phyloP scores from a whole-genome alignment of 805 yeast species.

The Cyberlindnera euphorbiae region DNA sequence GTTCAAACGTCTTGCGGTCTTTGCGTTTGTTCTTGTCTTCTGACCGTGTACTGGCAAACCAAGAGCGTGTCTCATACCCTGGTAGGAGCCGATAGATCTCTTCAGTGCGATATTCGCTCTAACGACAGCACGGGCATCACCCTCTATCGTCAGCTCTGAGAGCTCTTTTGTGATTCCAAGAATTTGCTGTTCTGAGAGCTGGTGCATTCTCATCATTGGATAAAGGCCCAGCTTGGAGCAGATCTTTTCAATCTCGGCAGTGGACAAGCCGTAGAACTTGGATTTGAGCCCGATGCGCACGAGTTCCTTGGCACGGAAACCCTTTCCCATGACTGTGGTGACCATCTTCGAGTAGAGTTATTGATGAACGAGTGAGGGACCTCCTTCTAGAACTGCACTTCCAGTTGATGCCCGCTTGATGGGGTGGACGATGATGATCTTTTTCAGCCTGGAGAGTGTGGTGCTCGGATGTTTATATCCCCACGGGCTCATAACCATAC shows the following conservation, averaged over 20 bases:
- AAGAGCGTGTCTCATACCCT: conserved; percentile 84
- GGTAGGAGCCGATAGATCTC: conserved; percentile 76
- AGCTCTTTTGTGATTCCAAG: conserved; percentile 85
- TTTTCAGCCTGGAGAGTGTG: not conserved
- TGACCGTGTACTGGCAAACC: conserved; percentile 87
- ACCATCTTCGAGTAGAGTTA: no score
- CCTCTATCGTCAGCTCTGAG: conserved; percentile 77
- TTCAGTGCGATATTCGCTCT: conserved; percentile 75
- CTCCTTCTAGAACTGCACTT: not conserved
- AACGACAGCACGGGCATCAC: conserved; percentile 66
- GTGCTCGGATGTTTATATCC: conserved; percentile 1
- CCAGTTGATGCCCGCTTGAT: not conserved
- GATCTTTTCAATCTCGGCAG: conserved; percentile 59
- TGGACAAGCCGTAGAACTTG: conserved; percentile 86
- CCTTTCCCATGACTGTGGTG: conserved; percentile 26
- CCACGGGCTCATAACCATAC: no score
- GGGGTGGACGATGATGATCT: not conserved
- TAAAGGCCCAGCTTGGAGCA: conserved; percentile 89
- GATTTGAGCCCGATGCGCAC: conserved; percentile 61
- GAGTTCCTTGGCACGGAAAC: conserved; percentile 27
- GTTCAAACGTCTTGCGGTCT: conserved; percentile 84
- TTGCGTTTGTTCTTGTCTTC: conserved; percentile 84
- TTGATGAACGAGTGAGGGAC: no score
- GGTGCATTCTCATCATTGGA: conserved; percentile 93
- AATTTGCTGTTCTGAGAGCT: conserved; percentile 81